phyloP scores from a whole-genome alignment of 345 rosid species.

The Bruguiera gymnorhiza region DNA sequence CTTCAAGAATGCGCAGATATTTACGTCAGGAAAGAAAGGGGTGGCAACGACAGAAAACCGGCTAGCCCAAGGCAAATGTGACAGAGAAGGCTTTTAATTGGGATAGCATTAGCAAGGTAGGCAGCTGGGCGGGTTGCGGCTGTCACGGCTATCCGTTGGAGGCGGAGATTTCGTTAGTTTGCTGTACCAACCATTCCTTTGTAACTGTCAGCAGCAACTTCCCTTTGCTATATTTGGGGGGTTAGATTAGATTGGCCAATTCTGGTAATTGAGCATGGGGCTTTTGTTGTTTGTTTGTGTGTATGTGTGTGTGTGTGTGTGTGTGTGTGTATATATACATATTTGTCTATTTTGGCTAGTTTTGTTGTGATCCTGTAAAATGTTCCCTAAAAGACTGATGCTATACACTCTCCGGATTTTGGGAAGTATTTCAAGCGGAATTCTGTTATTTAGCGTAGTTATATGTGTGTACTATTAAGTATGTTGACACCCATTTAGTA shows the following conservation, averaged over 20 bases:
- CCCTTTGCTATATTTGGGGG: slow-evolving; percentile 14
- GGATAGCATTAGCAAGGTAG: not conserved
- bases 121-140: not conserved
- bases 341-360: too few relatives aligned
- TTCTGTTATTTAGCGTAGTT: too few relatives aligned
- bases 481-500: too few relatives aligned
- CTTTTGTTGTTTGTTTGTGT: not conserved
- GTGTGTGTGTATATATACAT: too few relatives aligned
- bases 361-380: too few relatives aligned
- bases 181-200: slow-evolving; percentile 14
- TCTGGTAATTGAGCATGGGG: not conserved
- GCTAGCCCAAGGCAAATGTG: slow-evolving; percentile 6
- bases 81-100: slow-evolving; percentile 11
- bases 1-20: too few relatives aligned
- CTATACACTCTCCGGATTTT: too few relatives aligned
- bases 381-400: too few relatives aligned
- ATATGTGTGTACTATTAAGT: too few relatives aligned
- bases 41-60: not conserved
- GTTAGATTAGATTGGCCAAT: not conserved
- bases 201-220: not conserved
- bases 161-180: not conserved
- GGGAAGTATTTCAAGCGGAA: too few relatives aligned
- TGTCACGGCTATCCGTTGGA: slow-evolving; percentile 15
- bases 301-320: too few relatives aligned
- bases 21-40: not conserved